Evolutionary conservation across 2,329 filamentous ascomycete genomes (phyloP), one percentile per base, ranked within the genome.

Genomic region (Raffaelea ambrosiae): DNA sequence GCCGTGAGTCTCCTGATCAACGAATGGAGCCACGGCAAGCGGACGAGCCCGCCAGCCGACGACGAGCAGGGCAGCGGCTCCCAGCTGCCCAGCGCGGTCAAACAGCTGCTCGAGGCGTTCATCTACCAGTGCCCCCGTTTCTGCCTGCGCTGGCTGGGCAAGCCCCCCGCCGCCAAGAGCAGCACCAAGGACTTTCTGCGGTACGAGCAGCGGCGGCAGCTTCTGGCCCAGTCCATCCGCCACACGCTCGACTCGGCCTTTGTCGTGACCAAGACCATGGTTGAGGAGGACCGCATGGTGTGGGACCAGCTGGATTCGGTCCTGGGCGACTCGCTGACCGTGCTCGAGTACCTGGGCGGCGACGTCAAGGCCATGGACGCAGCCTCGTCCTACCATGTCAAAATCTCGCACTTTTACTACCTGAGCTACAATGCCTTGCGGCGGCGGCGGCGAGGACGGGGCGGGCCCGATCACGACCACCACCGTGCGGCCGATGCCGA

Each of bases 341-440:
- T 84, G 14, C 62, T 83, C 10, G 73, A 79, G 31, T 67, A 71
- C 44, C 65, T 81, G 40, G 70, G 71, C 5, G 66, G 73, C 20
- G 41, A 51, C 46, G 49, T 58, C n/a, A 59, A 55, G 44, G 49
- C 57, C 7, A 44, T 54, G 18, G 64, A 64, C 22, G 47, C 52
- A 0, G 48, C 52, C 1, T 44, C 50, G 3, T 58, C 67, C 2
- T 79, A 81, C 54, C 70, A 77, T 48, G 73, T 84, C 52, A 86
- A 82, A 56, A 76, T 88, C 22, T 88, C 84, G 0, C 83, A 84
- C 55, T 70, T 86, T 3, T 87, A 87, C 59, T 88, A 83, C 59
- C 69, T 79, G n/a, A 70, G 77, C 43, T 79, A 80, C 57, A 64
- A 76, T 18, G 67, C 71, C 40, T 59, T 78, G 51, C 65, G 71